phyloP scores from a whole-genome alignment of 768 basidiomycete genomes.

The Dioszegia crocea region DNA sequence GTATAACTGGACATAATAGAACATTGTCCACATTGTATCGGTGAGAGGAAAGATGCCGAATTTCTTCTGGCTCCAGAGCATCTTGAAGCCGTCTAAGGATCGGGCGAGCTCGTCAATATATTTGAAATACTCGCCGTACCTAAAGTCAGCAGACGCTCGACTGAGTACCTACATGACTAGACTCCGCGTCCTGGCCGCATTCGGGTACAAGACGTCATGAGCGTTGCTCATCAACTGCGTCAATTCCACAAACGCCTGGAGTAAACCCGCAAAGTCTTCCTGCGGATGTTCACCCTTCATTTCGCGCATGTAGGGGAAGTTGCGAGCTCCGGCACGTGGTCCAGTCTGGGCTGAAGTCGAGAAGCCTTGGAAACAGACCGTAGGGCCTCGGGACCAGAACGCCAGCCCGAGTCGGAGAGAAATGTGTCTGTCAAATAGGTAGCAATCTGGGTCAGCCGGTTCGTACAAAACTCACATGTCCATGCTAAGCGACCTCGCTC shows the following conservation, averaged over 20 bases:
- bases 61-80: slow-evolving; percentile 35
- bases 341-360: slow-evolving; percentile 42
- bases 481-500: slow-evolving; percentile 43
- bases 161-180: slow-evolving; percentile 29
- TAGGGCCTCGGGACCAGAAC: slow-evolving; percentile 46
- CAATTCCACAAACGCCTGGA: slow-evolving; percentile 43
- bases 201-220: slow-evolving; percentile 45
- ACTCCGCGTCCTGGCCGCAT: slow-evolving; percentile 33
- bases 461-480: slow-evolving; percentile 37
- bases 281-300: slow-evolving; percentile 21
- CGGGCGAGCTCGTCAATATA: slow-evolving; percentile 43
- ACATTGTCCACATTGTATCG: slow-evolving; percentile 39
- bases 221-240: slow-evolving; percentile 46
- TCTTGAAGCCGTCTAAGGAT: slow-evolving; percentile 39
- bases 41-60: slow-evolving; percentile 38
- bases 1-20: slow-evolving; percentile 38
- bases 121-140: slow-evolving; percentile 42
- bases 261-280: slow-evolving; percentile 34
- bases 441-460: slow-evolving; percentile 36
- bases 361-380: slow-evolving; percentile 47
- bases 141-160: slow-evolving; percentile 3
- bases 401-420: slow-evolving; percentile 44
- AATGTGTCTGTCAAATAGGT: slow-evolving; percentile 47
- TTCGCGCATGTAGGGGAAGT: slow-evolving; percentile 42
- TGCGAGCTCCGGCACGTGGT: slow-evolving; percentile 35